phyloP scores from a whole-genome alignment of 2,329 filamentous ascomycete genomes.

The Trichoderma citrinoviride region DNA sequence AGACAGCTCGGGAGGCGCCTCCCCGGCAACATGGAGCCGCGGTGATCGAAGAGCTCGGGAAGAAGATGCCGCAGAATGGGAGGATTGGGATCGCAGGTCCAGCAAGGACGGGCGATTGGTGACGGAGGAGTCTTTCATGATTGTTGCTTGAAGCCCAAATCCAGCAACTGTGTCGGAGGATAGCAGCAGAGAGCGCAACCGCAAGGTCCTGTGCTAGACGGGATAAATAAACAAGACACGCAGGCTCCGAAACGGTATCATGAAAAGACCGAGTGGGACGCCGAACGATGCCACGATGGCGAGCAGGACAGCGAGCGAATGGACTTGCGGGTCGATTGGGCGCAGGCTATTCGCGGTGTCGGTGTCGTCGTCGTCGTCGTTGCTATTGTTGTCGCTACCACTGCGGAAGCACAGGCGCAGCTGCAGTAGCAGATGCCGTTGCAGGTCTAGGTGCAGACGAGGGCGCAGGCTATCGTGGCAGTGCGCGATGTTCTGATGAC shows the following conservation, averaged over 20 bases:
- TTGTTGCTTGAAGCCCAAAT: slow-evolving; percentile 2
- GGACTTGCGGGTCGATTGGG: background rate
- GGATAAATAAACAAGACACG: slow-evolving; percentile 15
- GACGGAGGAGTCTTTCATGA: slow-evolving; percentile 40
- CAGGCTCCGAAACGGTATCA: slow-evolving; percentile 2
- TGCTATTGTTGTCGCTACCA: background rate
- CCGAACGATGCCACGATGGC: background rate
- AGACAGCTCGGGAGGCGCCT: slow-evolving; percentile 84
- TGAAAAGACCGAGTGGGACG: slow-evolving; percentile 4
- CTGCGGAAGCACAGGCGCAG: slow-evolving; percentile 6
- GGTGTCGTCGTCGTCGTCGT: background rate
- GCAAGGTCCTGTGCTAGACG: slow-evolving; percentile 15
- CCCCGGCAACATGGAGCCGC: slow-evolving; percentile 72
- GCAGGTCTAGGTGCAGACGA: background rate
- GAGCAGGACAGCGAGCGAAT: background rate
- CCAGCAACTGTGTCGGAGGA: slow-evolving; percentile 9
- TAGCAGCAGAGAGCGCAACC: slow-evolving; percentile 14
- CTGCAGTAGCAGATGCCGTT: background rate
- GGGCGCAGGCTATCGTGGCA: slow-evolving; percentile 11
- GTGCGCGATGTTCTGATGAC: slow-evolving; percentile 14
- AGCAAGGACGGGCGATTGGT: slow-evolving; percentile 55
- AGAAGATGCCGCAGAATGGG: slow-evolving; percentile 45
- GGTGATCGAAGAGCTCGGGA: slow-evolving; percentile 65
- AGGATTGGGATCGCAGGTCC: slow-evolving; percentile 59
- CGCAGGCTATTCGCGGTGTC: background rate